These are phyloP conservation scores for Andrographis paniculata DNA, from an alignment of 305 asterid species.

Conservation along the genomic window DNA sequence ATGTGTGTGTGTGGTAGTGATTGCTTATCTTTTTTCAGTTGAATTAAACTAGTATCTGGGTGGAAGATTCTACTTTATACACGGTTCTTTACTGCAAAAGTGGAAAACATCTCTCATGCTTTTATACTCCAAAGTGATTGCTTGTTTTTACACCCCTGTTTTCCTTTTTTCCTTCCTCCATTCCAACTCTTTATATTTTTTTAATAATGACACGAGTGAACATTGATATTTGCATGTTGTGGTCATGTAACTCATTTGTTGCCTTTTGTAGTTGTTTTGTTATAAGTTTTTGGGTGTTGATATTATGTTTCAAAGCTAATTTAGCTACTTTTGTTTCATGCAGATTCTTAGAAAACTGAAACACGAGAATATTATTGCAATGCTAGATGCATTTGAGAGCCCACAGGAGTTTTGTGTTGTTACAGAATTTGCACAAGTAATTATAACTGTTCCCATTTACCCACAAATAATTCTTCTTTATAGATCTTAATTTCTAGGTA, in stretches of 20 bases:
- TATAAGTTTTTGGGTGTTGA: slow-evolving; percentile 3
- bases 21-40: background rate
- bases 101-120: background rate
- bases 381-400: slow-evolving; percentile 95
- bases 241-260: background rate
- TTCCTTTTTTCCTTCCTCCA: background rate
- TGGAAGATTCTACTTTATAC: background rate
- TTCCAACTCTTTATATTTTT: background rate
- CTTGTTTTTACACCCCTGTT: background rate
- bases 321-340: slow-evolving; percentile 22
- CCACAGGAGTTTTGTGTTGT: slow-evolving; percentile 98
- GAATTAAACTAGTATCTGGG: background rate
- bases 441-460: slow-evolving; percentile 11
- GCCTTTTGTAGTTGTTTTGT: background rate
- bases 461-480: background rate
- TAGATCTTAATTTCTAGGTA: background rate
- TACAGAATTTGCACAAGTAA: slow-evolving; percentile 94
- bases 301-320: slow-evolving; percentile 11
- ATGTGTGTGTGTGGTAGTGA: too few species aligned
- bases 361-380: slow-evolving; percentile 89
- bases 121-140: too few species aligned
- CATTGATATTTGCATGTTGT: background rate
- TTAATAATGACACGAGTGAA: background rate
- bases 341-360: slow-evolving; percentile 92
- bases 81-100: background rate